A percentile compares a stretch with the other conserved stretches of the same genome.
phyloP scores from a whole-genome alignment of 345 rosid species.

The Diplotaxis tenuifolia region DNA sequence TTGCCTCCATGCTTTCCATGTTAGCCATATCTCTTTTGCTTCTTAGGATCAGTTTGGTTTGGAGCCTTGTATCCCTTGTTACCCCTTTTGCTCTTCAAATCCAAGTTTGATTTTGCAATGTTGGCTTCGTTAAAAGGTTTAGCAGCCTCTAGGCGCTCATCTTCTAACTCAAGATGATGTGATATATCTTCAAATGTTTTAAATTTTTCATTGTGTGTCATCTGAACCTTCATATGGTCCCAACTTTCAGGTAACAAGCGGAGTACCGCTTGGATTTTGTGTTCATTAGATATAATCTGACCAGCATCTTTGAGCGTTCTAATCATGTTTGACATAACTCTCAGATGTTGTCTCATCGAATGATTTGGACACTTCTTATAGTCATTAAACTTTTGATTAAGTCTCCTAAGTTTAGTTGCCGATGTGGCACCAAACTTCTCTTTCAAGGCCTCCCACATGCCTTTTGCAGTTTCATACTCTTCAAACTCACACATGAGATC shows the following conservation, averaged over 20 bases:
- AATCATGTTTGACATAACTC: background rate
- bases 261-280: background rate
- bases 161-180: conserved; percentile 19
- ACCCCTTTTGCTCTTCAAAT: background rate
- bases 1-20: background rate
- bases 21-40: background rate
- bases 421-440: background rate
- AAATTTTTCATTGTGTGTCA: background rate
- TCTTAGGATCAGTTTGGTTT: background rate
- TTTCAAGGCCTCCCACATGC: conserved; percentile 6
- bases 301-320: background rate
- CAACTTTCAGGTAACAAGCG: background rate
- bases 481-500: background rate
- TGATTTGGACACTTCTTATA: background rate
- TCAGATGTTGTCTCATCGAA: background rate
- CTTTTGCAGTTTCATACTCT: background rate
- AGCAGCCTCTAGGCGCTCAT: background rate
- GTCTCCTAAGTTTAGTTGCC: background rate
- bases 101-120: background rate
- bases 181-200: background rate
- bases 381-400: background rate
- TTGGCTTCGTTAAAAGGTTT: background rate
- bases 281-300: background rate
- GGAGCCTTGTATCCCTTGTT: background rate
- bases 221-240: background rate